Percentiles rank a stretch among this genome's conserved stretches.
phyloP scores from a whole-genome alignment of 805 yeast species.

The Saccharomyces eubayanus region DNA sequence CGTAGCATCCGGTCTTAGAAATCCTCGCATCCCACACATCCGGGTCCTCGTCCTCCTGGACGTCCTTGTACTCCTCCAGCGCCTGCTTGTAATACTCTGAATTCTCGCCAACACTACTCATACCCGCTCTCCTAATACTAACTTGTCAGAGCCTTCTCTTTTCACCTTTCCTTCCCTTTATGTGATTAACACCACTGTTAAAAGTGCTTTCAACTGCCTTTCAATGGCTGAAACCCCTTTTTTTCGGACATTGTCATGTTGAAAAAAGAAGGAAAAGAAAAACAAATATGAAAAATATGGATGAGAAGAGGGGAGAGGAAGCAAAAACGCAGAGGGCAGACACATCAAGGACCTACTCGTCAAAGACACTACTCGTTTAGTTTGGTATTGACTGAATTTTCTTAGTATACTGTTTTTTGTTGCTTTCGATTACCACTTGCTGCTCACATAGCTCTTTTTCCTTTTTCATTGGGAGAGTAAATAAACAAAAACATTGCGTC shows the following conservation, averaged over 20 bases:
- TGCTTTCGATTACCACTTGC: background rate
- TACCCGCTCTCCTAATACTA: background rate
- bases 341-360: background rate
- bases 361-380: background rate
- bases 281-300: background rate
- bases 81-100: conserved; percentile 27
- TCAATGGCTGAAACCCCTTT: background rate
- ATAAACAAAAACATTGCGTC: background rate
- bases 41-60: conserved; percentile 48
- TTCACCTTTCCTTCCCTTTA: background rate
- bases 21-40: conserved; percentile 76
- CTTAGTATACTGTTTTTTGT: background rate
- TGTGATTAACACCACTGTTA: background rate
- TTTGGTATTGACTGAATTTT: background rate
- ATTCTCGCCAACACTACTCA: background rate
- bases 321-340: background rate
- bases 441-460: background rate
- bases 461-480: background rate
- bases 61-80: conserved; percentile 23
- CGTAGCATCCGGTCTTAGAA: conserved; percentile 63
- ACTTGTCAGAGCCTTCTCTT: background rate
- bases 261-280: background rate
- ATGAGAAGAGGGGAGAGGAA: background rate
- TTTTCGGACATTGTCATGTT: background rate
- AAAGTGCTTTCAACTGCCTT: background rate